These are phyloP conservation scores for Yamadazyma friedrichii DNA, from an alignment of 1,139 yeast species.

Conservation along the genomic window DNA sequence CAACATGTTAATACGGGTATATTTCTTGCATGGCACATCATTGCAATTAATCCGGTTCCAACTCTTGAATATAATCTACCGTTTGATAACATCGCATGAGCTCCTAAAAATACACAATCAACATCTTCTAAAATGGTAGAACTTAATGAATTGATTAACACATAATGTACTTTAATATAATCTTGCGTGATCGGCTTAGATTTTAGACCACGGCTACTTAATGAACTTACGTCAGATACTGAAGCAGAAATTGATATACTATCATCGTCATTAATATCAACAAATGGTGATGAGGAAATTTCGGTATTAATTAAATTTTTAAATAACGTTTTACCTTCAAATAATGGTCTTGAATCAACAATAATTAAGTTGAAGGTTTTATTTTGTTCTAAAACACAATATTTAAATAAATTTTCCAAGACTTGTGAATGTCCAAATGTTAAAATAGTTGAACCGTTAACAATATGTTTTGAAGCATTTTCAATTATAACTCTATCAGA, in stretches of 20 bases:
- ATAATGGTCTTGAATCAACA: slow-evolving; percentile 93
- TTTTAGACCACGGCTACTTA: slow-evolving; percentile 16
- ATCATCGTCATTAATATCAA: slow-evolving; percentile 29
- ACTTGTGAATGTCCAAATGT: slow-evolving; percentile 91
- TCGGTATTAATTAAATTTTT: slow-evolving; percentile 49
- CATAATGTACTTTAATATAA: slow-evolving; percentile 51
- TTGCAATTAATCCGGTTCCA: slow-evolving; percentile 92
- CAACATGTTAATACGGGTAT: slow-evolving; percentile 95
- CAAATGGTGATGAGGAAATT: slow-evolving; percentile 8
- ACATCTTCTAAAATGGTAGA: slow-evolving; percentile 76
- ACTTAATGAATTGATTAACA: slow-evolving; percentile 74
- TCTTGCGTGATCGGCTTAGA: slow-evolving; percentile 33
- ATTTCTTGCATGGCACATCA: slow-evolving; percentile 83
- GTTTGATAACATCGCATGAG: slow-evolving; percentile 95
- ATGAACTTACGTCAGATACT: slow-evolving; percentile 42
- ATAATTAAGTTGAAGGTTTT: slow-evolving; percentile 78
- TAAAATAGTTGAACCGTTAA: slow-evolving; percentile 73
- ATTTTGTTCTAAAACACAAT: slow-evolving; percentile 59
- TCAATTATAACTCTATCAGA: slow-evolving; percentile 84
- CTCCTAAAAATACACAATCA: slow-evolving; percentile 90
- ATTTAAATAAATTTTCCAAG: slow-evolving; percentile 68
- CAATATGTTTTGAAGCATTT: slow-evolving; percentile 74
- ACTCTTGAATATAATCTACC: slow-evolving; percentile 92
- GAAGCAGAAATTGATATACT: slow-evolving; percentile 21
- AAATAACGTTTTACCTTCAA: slow-evolving; percentile 85